These are phyloP conservation scores for Rosa persica DNA, from an alignment of 306 rosid genomes.

Conservation along the genomic window DNA sequence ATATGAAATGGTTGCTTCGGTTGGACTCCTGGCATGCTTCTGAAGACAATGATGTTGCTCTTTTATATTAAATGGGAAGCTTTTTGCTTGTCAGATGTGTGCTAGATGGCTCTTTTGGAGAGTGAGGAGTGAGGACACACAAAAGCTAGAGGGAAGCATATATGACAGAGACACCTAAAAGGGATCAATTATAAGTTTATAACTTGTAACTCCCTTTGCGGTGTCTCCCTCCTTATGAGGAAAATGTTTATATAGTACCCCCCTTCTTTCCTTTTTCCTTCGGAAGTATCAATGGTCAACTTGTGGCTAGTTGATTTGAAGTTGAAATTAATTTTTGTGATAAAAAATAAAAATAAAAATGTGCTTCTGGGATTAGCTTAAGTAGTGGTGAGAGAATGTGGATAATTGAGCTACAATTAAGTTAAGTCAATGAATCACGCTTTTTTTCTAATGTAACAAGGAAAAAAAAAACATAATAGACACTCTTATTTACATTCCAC, in stretches of 20 bases:
- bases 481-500: too few species aligned
- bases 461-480: too few species aligned
- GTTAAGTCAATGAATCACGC: too few species aligned
- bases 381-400: too few species aligned
- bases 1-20: not conserved
- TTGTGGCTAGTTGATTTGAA: not conserved
- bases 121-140: not conserved
- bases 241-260: not conserved
- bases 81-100: constrained; percentile 1
- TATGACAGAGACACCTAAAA: not conserved
- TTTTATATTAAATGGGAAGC: not conserved
- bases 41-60: not conserved
- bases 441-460: too few species aligned
- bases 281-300: not conserved
- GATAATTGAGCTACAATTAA: too few species aligned
- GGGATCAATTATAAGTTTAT: not conserved
- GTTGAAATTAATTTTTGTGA: too few species aligned
- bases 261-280: not conserved
- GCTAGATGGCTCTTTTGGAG: not conserved
- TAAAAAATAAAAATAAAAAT: too few species aligned
- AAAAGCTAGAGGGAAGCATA: not conserved
- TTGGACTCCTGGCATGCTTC: constrained; percentile 24
- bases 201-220: not conserved
- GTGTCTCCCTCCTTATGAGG: not conserved
- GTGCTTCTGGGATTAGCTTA: too few species aligned